Evolutionary conservation across 345 rosid genomes (phyloP), one percentile per base, ranked within the genome.

Genomic region (Durio zibethinus): DNA sequence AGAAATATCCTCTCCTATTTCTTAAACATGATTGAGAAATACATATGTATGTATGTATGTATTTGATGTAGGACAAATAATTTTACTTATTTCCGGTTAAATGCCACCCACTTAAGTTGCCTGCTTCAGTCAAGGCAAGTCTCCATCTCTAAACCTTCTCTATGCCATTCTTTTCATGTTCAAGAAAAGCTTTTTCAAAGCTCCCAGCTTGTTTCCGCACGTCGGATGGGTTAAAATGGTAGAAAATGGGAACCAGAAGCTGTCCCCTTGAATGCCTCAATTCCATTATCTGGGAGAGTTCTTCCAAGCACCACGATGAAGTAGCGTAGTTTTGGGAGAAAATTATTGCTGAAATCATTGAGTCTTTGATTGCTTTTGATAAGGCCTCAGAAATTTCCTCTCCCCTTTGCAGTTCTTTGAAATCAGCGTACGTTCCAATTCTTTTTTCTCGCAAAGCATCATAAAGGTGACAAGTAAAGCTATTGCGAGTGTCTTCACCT

Each of bases 241-340:
- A 60, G 65, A 61, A 61, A 27, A 27, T 31, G 35, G 65, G 65
- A 10, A 61, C 2, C 45, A 42, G 40, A 15, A 33, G 5, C 0
- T 12, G 25, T 47, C 6, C 18, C 25, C 27, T 1, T 5, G 48
- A 27, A 33, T 7, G 8, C 59, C 10, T 31, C 12, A 10, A 20
- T 63, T 76, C 33, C 62, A 76, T 11, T 54, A 79, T 77, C 76
- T 78, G 67, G 21, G 74, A 72, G 21, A 81, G 81, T 81, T 84
- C 86, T 4, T 81, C 79, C 74, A 84, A 43, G 82, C 82, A 81
- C 82, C 83, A 82, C 25, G 38, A 50, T 2, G 87, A 84, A 31
- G 36, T 4, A 27, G 81, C 83, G 66, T 84, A 84, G 3, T 25
- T 29, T 31, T 56, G 66, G 20, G 87, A 84, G 47, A 82, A 52